Percentiles rank a stretch among this genome's conserved stretches.
These are phyloP conservation scores for Rosa hybrid DNA, from an alignment of 331 rosid genomes.

Conservation along the genomic window DNA sequence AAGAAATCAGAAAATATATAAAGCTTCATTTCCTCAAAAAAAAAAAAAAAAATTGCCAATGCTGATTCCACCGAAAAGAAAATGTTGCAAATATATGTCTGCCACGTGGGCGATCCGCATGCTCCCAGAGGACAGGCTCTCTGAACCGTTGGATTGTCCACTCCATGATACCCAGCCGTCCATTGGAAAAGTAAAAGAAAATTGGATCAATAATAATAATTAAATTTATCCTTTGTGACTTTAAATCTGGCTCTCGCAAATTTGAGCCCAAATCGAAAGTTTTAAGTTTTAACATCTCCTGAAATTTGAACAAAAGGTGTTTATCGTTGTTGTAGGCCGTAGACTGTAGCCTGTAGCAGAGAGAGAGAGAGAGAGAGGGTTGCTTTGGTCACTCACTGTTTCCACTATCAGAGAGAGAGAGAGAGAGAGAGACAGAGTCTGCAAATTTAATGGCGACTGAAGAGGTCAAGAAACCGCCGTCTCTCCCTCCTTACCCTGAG, in stretches of 20 bases:
- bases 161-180: constrained; percentile 52
- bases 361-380: no score
- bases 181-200: constrained; percentile 18
- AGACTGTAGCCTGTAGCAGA: background rate
- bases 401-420: no score
- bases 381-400: no score
- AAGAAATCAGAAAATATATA: no score
- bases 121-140: background rate
- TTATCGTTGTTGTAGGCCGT: background rate
- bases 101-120: constrained; percentile 60
- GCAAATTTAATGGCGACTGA: constrained; percentile 62
- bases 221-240: constrained; percentile 8
- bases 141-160: constrained; percentile 17
- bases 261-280: constrained; percentile 27
- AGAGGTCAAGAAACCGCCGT: constrained; percentile 46
- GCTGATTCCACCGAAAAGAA: no score
- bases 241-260: constrained; percentile 44
- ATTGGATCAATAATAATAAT: background rate
- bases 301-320: constrained; percentile 19
- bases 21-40: no score
- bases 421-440: background rate
- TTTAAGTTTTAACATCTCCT: background rate
- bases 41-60: no score
- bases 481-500: constrained; percentile 75
- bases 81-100: no score